These are phyloP conservation scores for Quercus cerris DNA, from an alignment of 306 rosid species.

Conservation along the genomic window DNA sequence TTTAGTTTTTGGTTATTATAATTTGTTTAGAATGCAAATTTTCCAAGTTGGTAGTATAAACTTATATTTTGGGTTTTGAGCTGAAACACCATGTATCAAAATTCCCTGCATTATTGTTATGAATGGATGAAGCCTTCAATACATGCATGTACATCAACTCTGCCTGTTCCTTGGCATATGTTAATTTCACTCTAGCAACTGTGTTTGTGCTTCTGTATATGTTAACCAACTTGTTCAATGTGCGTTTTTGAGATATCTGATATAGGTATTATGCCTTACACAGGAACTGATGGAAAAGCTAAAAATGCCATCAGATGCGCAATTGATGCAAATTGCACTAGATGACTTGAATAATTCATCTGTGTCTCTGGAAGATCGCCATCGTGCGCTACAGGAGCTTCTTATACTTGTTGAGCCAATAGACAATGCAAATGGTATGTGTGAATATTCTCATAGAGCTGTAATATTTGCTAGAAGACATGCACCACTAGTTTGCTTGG, in stretches of 20 bases:
- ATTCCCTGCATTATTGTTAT: background rate
- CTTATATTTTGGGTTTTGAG: background rate
- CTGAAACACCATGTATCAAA: background rate
- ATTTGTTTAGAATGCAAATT: background rate
- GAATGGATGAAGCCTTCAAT: background rate
- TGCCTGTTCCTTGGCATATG: background rate
- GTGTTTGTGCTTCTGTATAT: background rate
- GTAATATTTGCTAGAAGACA: background rate
- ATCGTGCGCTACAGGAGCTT: slow-evolving; percentile 76
- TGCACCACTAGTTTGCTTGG: background rate
- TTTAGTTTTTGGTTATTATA: background rate
- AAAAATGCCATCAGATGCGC: slow-evolving; percentile 72
- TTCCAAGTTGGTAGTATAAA: background rate
- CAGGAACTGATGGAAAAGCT: slow-evolving; percentile 74
- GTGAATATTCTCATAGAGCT: background rate
- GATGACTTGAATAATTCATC: slow-evolving; percentile 71
- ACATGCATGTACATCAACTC: background rate
- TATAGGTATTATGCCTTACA: slow-evolving; percentile 4
- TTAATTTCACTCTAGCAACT: background rate
- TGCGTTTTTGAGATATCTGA: background rate
- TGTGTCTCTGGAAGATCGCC: slow-evolving; percentile 63
- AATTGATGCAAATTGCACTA: slow-evolving; percentile 75
- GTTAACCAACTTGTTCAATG: background rate
- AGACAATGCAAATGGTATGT: slow-evolving; percentile 80
- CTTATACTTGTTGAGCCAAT: slow-evolving; percentile 77